Percentiles rank a stretch among this genome's conserved stretches.
phyloP scores from a whole-genome alignment of 1,139 yeast genomes.

The Blastobotrys buckinghamii region DNA sequence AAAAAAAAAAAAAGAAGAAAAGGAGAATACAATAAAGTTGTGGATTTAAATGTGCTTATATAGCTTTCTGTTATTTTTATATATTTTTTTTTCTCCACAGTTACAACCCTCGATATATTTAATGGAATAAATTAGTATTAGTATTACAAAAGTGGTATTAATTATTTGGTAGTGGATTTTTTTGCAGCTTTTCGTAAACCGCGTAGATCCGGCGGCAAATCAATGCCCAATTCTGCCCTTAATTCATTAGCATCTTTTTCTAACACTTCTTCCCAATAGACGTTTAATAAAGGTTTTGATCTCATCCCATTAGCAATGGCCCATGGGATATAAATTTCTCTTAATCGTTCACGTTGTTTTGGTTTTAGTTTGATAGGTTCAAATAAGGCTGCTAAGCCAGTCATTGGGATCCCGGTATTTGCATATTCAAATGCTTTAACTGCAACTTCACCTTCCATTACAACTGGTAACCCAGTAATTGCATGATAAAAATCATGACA shows the following conservation, averaged over 20 bases:
- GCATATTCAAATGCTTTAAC: conserved; percentile 89
- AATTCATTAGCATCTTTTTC: conserved; percentile 68
- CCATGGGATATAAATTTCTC: conserved; percentile 79
- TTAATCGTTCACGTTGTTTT: conserved; percentile 43
- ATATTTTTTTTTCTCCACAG: too few relatives aligned
- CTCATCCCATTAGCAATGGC: conserved; percentile 69
- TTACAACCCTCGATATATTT: too few relatives aligned
- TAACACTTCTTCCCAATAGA: conserved; percentile 87
- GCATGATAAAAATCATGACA: conserved; percentile 98
- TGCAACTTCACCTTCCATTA: conserved; percentile 92
- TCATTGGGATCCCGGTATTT: conserved; percentile 93
- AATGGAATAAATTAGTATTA: not conserved
- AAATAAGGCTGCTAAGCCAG: conserved; percentile 82
- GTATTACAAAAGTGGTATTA: not conserved
- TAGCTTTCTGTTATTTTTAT: too few relatives aligned
- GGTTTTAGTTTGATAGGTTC: conserved; percentile 73
- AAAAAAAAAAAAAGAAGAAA: too few relatives aligned
- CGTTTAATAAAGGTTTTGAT: conserved; percentile 74
- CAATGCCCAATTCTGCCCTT: conserved; percentile 63
- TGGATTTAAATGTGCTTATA: not conserved
- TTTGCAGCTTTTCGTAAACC: conserved; percentile 43
- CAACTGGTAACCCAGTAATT: conserved; percentile 81
- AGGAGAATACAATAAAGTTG: too few relatives aligned
- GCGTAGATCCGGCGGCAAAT: conserved; percentile 75
- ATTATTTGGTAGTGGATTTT: conserved; percentile 10